Base-by-base conservation (phyloP, 768 basidiomycete genomes). In the Kondoa subrosea region DNA sequence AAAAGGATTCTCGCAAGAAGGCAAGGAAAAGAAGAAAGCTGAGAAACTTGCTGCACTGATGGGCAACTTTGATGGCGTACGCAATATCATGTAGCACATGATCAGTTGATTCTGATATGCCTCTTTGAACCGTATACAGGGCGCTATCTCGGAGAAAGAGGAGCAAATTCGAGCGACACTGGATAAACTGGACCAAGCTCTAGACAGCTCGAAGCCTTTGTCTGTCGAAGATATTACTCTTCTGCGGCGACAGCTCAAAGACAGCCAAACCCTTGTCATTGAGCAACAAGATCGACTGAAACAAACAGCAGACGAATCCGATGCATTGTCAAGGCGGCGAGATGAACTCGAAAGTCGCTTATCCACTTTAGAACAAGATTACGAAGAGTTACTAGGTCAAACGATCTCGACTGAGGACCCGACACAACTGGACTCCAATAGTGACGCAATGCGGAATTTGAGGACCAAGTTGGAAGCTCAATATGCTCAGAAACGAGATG, bases 11-110 rank as follows among this genome's bases (percentile, higher is more conserved):
- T 86, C 87, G 50, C 85, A 85, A 33, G 95, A 97, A 77, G 95
- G 96, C 77, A 96, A 92, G 80, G 95, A 99, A 81, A 95, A 90
- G 81, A 85, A 88, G 77, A 97, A 97, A 78, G 91, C 93, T 75
- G 93, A 97, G 81, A 96, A 96, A 82, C 89, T 99, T 88, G 91
- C 90, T 8, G 81, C 91, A 72, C 95, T 99, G 90, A 96, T 99
- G 93, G 90, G 93, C 68, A 92, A 93, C 77, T 93, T 99, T 73
- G 92, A 97, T 78, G 83, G 40, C 12, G 40, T 50, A 50, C n/a
- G n/a, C 87, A 50, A 21, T 50, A 8, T 50, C 70, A 93, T 93
- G 72, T 74, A 87, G 70, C 26, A 58, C 64, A 66, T 67, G 61
- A 17, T n/a, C n/a, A n/a, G n/a, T n/a, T n/a, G n/a, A 16, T 3